phyloP scores from a whole-genome alignment of 2,329 filamentous ascomycete species.

The Penicillium brasilianum region DNA sequence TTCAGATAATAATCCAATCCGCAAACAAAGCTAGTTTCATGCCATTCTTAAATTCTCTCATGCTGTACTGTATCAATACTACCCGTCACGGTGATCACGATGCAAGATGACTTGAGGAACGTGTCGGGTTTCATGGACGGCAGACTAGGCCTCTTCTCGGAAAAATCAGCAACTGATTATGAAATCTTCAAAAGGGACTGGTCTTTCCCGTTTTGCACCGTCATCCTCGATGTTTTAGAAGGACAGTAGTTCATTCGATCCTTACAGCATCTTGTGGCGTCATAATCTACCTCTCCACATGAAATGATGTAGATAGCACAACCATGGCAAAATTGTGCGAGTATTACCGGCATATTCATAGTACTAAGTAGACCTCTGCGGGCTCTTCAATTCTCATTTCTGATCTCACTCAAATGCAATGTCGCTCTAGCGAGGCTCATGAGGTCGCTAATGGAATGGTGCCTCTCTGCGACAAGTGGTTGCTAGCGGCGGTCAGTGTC shows the following conservation, averaged over 20 bases:
- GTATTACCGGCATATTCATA: neutral
- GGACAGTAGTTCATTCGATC: neutral
- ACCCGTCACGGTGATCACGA: neutral
- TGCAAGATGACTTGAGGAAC: neutral
- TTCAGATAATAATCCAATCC: neutral
- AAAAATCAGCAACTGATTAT: neutral
- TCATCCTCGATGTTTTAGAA: neutral
- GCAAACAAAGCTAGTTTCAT: neutral
- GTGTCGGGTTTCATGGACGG: neutral
- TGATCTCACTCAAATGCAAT: neutral
- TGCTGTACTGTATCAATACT: neutral
- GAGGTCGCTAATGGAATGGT: neutral
- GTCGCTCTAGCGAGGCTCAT: neutral
- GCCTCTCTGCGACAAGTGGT: too few relatives aligned
- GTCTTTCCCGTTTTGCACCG: neutral
- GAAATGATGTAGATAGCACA: neutral
- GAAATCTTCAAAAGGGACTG: neutral
- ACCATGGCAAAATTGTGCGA: neutral
- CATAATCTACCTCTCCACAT: slow-evolving; percentile 1
- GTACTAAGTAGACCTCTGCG: neutral
- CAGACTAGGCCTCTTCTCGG: neutral
- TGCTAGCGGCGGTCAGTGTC: neutral
- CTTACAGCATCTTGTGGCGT: neutral
- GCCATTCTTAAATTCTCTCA: neutral
- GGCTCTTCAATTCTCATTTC: neutral